These are phyloP conservation scores for Aureoboletus auriporus DNA, from an alignment of 768 basidiomycete genomes.

Conservation along the genomic window DNA sequence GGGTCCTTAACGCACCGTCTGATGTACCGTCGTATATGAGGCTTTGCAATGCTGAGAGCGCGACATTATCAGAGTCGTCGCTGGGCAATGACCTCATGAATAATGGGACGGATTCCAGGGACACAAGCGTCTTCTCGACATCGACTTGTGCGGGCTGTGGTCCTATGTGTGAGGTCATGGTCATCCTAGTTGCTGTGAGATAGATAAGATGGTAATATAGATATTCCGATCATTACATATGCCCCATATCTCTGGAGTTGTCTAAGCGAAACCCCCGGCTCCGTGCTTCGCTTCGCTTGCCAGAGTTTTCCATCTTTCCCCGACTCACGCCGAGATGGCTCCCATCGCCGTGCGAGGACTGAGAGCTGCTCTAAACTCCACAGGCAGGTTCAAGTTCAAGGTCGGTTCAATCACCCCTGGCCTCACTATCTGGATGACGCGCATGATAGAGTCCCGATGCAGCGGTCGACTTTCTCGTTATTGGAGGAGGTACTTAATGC, in stretches of 20 bases:
- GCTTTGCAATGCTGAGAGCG: constrained; percentile 79
- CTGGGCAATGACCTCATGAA: constrained; percentile 89
- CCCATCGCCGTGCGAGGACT: constrained; percentile 46
- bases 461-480: constrained; percentile 76
- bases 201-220: constrained; percentile 24
- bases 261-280: no score
- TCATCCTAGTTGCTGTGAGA: not conserved
- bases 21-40: constrained; percentile 88
- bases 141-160: constrained; percentile 22
- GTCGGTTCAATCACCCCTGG: constrained; percentile 27
- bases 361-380: constrained; percentile 57
- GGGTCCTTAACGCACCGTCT: constrained; percentile 66
- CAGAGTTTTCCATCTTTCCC: no score
- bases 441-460: constrained; percentile 55
- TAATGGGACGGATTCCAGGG: constrained; percentile 69
- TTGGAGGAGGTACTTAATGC: constrained; percentile 69
- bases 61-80: constrained; percentile 56
- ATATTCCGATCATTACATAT: constrained; percentile 2
- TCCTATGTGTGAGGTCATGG: constrained; percentile 21
- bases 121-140: constrained; percentile 36
- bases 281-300: no score
- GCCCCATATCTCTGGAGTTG: no score
- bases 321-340: constrained; percentile 12
- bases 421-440: not conserved
- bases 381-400: constrained; percentile 58